Percentiles rank a stretch among this genome's conserved stretches.
Conservation (phyloP, 169 alveolate genomes). For the Cryptosporidium baileyi region DNA sequence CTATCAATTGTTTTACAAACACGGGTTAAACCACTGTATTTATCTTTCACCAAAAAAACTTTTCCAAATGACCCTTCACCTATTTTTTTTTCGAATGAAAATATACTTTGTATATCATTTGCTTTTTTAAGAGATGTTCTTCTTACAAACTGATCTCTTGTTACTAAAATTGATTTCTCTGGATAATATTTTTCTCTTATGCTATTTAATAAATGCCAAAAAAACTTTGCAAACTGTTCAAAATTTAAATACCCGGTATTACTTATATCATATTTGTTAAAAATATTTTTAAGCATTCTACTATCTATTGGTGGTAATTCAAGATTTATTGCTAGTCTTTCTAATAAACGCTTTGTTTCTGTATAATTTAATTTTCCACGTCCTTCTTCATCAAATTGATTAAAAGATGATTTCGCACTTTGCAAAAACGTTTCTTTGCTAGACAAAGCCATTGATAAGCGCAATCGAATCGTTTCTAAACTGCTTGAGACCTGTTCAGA, state of each 20-base stretch:
- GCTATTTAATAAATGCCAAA: constrained; percentile 73
- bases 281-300: constrained; percentile 35
- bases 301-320: constrained; percentile 76
- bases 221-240: constrained; percentile 71
- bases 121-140: constrained; percentile 65
- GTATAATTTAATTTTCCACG: constrained; percentile 28
- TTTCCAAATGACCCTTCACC: constrained; percentile 79
- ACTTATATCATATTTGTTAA: constrained; percentile 22
- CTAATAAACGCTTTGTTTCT: constrained; percentile 58
- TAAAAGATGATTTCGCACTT: constrained; percentile 68
- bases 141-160: constrained; percentile 73
- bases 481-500: constrained; percentile 2
- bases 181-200: constrained; percentile 77
- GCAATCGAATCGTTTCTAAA: constrained; percentile 23
- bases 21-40: constrained; percentile 69
- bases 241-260: constrained; percentile 52
- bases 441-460: constrained; percentile 61
- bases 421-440: constrained; percentile 53
- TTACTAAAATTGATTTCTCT: constrained; percentile 67
- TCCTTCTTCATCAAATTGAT: constrained; percentile 70
- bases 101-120: constrained; percentile 55
- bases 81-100: constrained; percentile 71
- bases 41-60: constrained; percentile 74
- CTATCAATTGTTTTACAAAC: constrained; percentile 74
- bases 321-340: constrained; percentile 71